Conservation (phyloP, 1,284 basidiomycete species). For the Coriolopsis trogii region DNA sequence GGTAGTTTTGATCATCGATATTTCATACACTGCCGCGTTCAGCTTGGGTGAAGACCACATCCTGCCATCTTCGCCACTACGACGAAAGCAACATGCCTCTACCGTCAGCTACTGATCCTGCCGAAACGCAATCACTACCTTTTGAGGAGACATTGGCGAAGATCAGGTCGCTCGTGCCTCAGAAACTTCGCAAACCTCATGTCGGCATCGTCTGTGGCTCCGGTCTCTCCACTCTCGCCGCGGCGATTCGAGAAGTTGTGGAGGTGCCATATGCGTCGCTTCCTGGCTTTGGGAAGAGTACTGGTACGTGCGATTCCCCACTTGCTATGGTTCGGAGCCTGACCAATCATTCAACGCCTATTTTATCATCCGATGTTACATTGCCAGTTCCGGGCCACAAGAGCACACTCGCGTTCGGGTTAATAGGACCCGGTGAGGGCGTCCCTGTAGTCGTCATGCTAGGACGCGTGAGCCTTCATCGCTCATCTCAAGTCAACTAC, state of each 20-base stretch:
- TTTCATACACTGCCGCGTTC: too few relatives aligned
- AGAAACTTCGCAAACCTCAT: slow-evolving; percentile 51
- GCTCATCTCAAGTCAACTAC: background rate
- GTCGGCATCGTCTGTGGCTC: slow-evolving; percentile 84
- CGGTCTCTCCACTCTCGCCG: slow-evolving; percentile 68
- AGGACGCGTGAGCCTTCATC: slow-evolving; percentile 56
- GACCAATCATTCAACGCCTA: background rate
- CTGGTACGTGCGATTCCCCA: slow-evolving; percentile 49
- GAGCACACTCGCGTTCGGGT: slow-evolving; percentile 78
- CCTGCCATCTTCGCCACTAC: too few relatives aligned
- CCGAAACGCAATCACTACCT: slow-evolving; percentile 21
- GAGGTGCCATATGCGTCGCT: slow-evolving; percentile 63
- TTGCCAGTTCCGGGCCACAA: slow-evolving; percentile 73
- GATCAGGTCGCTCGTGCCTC: slow-evolving; percentile 42
- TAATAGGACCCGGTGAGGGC: slow-evolving; percentile 57
- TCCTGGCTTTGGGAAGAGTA: slow-evolving; percentile 73
- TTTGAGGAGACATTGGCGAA: slow-evolving; percentile 43
- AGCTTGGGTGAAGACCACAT: too few relatives aligned
- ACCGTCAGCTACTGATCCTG: slow-evolving; percentile 5
- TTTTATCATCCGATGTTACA: background rate
- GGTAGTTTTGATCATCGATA: too few relatives aligned
- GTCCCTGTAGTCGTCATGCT: slow-evolving; percentile 85
- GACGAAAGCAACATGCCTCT: slow-evolving; percentile 4
- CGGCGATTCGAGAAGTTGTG: slow-evolving; percentile 54
- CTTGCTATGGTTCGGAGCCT: background rate